Percentiles rank a stretch among this genome's conserved stretches.
Conservation (phyloP, 129 eudicot species). For the Logfia minima region DNA sequence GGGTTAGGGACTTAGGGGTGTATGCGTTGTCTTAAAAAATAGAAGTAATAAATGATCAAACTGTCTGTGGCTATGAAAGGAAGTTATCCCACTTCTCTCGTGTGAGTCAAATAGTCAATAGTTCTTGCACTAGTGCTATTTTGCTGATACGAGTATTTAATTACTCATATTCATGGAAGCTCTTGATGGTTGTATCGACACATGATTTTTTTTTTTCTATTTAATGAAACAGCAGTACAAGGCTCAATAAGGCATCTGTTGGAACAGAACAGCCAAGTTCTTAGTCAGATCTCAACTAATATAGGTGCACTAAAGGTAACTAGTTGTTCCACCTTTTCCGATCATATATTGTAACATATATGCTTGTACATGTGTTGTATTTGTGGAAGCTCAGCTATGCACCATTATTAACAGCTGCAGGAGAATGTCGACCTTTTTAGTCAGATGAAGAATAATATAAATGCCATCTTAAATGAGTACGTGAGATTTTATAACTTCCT, state of each 20-base stretch:
- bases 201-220: constrained; percentile 1
- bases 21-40: too few relatives aligned
- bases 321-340: constrained; percentile 4
- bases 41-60: too few relatives aligned
- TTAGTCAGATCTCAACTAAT: constrained; percentile 64
- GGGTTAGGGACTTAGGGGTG: too few relatives aligned
- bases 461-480: constrained; percentile 63
- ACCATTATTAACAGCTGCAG: constrained; percentile 60
- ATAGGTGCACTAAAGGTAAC: constrained; percentile 59
- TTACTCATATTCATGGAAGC: background rate
- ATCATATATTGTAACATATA: background rate
- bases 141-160: background rate
- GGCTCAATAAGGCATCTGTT: constrained; percentile 58
- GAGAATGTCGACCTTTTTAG: constrained; percentile 67
- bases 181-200: constrained; percentile 13
- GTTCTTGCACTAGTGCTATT: background rate
- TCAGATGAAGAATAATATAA: constrained; percentile 63
- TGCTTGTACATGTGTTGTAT: background rate
- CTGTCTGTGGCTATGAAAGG: too few relatives aligned
- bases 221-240: constrained; percentile 50
- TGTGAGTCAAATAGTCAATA: background rate
- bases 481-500: constrained; percentile 26
- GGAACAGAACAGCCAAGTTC: constrained; percentile 67
- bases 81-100: too few relatives aligned
- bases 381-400: constrained; percentile 20